Evolutionary conservation across 495 filamentous ascomycete species (phyloP).

Genomic region (Paragyromitra xinjiangensis): DNA sequence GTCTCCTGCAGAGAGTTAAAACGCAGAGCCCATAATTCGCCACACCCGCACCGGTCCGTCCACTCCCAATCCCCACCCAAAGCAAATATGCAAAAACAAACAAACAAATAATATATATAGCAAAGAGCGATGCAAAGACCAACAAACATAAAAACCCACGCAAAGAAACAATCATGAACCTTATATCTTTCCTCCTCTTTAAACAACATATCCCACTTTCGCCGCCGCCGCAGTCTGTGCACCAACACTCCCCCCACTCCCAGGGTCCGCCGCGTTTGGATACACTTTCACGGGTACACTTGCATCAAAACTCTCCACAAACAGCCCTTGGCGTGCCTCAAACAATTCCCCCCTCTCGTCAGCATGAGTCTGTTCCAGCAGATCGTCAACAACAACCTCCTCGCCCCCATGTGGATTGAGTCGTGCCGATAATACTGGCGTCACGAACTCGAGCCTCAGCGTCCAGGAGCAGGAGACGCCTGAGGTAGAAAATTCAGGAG

Average conservation of each 20-base stretch:
- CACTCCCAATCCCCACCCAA: constrained; percentile 34
- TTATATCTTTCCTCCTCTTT: not conserved
- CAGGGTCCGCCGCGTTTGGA: constrained; percentile 53
- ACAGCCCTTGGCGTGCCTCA: constrained; percentile 52
- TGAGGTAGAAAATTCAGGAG: constrained; percentile 87
- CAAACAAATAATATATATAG: constrained; percentile 38
- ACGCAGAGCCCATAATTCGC: constrained; percentile 47
- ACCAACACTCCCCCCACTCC: constrained; percentile 44
- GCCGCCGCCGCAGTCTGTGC: constrained; percentile 47
- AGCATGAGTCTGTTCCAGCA: constrained; percentile 62
- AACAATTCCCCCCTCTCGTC: constrained; percentile 57
- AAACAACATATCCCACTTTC: constrained; percentile 53
- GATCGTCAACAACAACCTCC: constrained; percentile 52
- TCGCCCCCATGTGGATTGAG: constrained; percentile 58
- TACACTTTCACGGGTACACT: constrained; percentile 56
- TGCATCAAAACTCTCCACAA: constrained; percentile 58
- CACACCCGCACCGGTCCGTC: constrained; percentile 33
- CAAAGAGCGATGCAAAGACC: constrained; percentile 31
- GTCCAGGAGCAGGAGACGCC: constrained; percentile 87
- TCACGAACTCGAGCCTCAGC: constrained; percentile 87
- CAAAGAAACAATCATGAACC: constrained; percentile 2
- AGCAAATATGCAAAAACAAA: constrained; percentile 40
- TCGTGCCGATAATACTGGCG: constrained; percentile 63
- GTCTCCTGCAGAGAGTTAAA: constrained; percentile 20
- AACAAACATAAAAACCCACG: constrained; percentile 18